Conservation (phyloP, 1,284 basidiomycete species). For the Puccinia horiana region DNA sequence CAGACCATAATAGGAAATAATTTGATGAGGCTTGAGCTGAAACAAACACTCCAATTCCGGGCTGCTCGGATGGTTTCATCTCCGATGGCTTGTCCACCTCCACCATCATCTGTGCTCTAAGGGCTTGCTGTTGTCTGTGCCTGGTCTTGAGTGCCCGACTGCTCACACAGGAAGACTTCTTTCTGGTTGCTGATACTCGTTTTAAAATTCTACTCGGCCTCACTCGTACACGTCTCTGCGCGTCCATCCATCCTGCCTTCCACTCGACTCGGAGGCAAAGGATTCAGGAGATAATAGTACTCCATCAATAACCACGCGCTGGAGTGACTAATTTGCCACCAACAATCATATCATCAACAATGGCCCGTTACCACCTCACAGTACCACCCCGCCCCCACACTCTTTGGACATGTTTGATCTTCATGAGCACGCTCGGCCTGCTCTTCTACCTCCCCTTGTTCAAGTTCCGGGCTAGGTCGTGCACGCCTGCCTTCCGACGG, state of each 20-base stretch:
- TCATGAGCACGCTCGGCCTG: neutral
- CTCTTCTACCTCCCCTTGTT: constrained; percentile 17
- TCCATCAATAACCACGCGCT: neutral
- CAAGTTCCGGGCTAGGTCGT: neutral
- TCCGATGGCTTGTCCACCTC: neutral
- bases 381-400: constrained; percentile 1
- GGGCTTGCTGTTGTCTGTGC: neutral
- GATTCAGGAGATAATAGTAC: neutral
- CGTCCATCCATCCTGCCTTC: constrained; percentile 3
- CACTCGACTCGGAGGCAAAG: neutral
- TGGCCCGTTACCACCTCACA: neutral
- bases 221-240: neutral
- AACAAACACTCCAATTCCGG: neutral
- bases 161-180: neutral
- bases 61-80: neutral
- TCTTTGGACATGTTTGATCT: constrained; percentile 1
- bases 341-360: neutral
- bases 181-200: constrained; percentile 1
- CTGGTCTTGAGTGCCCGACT: neutral
- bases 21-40: constrained; percentile 4
- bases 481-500: constrained; percentile 4
- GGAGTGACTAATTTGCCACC: neutral
- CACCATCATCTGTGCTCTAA: neutral
- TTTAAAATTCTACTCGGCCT: neutral
- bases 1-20: neutral